Base-by-base conservation (phyloP, 306 rosid genomes). In the Cicer pinnatifidum region DNA sequence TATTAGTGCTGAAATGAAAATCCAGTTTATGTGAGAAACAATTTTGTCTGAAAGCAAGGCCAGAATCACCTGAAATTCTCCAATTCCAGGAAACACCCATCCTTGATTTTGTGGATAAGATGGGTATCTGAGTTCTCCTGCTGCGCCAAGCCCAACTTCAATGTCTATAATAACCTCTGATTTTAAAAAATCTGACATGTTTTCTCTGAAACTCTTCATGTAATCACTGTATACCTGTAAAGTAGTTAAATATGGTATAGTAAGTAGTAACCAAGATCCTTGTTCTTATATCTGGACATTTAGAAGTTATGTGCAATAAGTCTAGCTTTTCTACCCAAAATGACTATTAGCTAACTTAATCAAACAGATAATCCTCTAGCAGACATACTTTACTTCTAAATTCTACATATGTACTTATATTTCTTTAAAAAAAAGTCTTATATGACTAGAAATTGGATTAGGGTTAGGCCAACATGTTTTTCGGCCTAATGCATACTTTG, bases 81-180 rank as follows among this genome's bases (percentile, higher is more conserved):
- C 98, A 39, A 93, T 89, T 16, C 98, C 97, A 17, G 97, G 97
- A 77, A 74, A 90, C 17, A 0, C 68, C 98, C 98, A 90, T 66
- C 96, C 98, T 75, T 90, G 93, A 72, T 10, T 87, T 78, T 75
- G 82, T n/a, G 91, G 91, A 83, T 93, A 93, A 73, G 97, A 93
- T 38, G 97, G 93, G 80, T 85, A 88, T 80, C 97, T 88, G 51
- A 93, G 91, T 85, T 93, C 98, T 69, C 97, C 98, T 0, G 96
- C 90, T 6, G 96, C 92, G 3, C 97, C 93, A 71, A 86, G 89
- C 8, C 98, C 97, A 8, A 90, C 93, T 85, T 93, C 97, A 80
- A 90, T 81, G 83, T 90, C 97, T 73, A 85, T 37, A 8, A 93
- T 71, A 47, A 89, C 73, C 46, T 86, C 97, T 40, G 82, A 58